Evolutionary conservation across 306 rosid species (phyloP).

Genomic region (Lithocarpus polystachyus): DNA sequence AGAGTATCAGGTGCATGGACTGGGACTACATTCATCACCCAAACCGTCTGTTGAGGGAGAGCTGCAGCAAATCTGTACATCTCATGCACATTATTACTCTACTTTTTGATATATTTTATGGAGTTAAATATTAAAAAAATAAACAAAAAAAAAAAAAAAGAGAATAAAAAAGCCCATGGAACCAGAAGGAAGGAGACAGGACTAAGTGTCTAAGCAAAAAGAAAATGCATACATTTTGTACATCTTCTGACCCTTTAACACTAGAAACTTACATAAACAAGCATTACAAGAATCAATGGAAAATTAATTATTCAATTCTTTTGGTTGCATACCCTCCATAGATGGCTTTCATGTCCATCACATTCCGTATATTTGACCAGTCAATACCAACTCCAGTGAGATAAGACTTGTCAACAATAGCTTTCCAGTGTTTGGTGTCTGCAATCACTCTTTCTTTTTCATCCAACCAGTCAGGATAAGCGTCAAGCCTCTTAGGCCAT

Average conservation of each 20-base stretch:
- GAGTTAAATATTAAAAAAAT: background rate
- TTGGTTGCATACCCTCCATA: slow-evolving; percentile 81
- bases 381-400: slow-evolving; percentile 83
- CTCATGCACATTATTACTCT: background rate
- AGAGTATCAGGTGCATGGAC: slow-evolving; percentile 85
- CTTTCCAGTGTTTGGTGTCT: slow-evolving; percentile 83
- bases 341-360: slow-evolving; percentile 94
- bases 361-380: slow-evolving; percentile 82
- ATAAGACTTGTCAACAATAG: slow-evolving; percentile 74
- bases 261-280: slow-evolving; percentile 17
- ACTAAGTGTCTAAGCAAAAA: background rate
- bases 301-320: slow-evolving; percentile 17
- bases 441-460: slow-evolving; percentile 67
- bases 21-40: slow-evolving; percentile 98
- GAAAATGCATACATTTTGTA: background rate
- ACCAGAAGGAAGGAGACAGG: background rate
- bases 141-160: too few relatives aligned
- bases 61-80: slow-evolving; percentile 77
- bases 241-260: background rate
- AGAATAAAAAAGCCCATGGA: background rate
- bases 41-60: slow-evolving; percentile 69
- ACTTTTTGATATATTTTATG: background rate
- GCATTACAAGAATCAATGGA: slow-evolving; percentile 14
- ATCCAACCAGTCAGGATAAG: slow-evolving; percentile 79
- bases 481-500: slow-evolving; percentile 92